These are phyloP conservation scores for Chrysanthemum makinoi DNA, from an alignment of 129 eudicot genomes.

Conservation along the genomic window DNA sequence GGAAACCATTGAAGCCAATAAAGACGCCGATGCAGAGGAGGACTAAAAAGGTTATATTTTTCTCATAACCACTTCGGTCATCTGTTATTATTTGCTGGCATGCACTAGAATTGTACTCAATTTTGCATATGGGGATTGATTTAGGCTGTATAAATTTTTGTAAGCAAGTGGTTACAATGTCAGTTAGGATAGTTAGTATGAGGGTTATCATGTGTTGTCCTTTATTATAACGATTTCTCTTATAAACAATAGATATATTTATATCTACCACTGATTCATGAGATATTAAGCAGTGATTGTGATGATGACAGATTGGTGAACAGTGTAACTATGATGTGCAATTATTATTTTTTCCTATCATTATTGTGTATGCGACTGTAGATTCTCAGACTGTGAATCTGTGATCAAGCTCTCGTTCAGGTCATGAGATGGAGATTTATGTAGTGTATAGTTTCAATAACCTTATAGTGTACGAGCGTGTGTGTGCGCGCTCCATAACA, in stretches of 20 bases:
- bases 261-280: background rate
- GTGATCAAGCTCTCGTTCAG: background rate
- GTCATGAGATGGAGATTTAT: too few species aligned
- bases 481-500: too few species aligned
- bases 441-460: too few species aligned
- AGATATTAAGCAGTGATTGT: slow-evolving; percentile 2
- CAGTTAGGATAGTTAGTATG: slow-evolving; percentile 12
- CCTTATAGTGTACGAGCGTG: too few species aligned
- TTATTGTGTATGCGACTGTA: background rate
- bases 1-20: slow-evolving; percentile 28
- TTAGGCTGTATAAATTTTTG: slow-evolving; percentile 27
- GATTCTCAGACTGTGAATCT: background rate
- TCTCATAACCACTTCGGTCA: slow-evolving; percentile 1
- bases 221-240: background rate
- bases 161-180: slow-evolving; percentile 8
- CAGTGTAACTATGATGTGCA: background rate
- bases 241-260: background rate
- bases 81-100: slow-evolving; percentile 14
- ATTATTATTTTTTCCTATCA: background rate
- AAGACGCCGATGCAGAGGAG: slow-evolving; percentile 17
- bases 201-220: background rate
- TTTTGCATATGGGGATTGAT: slow-evolving; percentile 9
- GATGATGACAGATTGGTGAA: background rate
- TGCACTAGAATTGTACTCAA: background rate
- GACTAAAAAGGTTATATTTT: slow-evolving; percentile 29